phyloP scores from a whole-genome alignment of 768 basidiomycete species.

The Pulveroboletus sp. region DNA sequence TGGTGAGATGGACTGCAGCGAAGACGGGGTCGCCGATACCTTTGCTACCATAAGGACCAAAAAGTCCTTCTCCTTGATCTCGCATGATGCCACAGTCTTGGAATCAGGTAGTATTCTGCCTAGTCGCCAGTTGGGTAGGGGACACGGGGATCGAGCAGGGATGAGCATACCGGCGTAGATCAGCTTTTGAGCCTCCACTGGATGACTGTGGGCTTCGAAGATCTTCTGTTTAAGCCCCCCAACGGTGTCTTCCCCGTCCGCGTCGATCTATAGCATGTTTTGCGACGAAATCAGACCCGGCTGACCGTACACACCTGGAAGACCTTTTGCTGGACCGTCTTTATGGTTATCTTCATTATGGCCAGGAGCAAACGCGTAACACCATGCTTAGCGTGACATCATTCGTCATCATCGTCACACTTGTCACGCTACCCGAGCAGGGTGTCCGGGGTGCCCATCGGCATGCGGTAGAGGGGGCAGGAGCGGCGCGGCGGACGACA shows the following conservation, averaged over 20 bases:
- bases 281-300: not conserved
- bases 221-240: constrained; percentile 83
- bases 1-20: constrained; percentile 1
- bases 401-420: constrained; percentile 21
- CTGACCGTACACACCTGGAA: constrained; percentile 54
- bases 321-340: constrained; percentile 91
- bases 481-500: constrained; percentile 9
- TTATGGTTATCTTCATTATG: constrained; percentile 89
- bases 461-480: constrained; percentile 22
- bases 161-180: constrained; percentile 78
- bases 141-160: constrained; percentile 3
- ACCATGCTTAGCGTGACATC: constrained; percentile 16
- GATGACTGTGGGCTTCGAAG: constrained; percentile 64
- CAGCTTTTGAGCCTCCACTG: constrained; percentile 77
- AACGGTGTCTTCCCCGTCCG: constrained; percentile 70
- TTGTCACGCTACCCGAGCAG: constrained; percentile 13
- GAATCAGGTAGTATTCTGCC: constrained; percentile 89
- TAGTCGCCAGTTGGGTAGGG: constrained; percentile 29
- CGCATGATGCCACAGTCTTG: constrained; percentile 81
- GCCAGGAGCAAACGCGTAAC: constrained; percentile 14
- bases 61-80: constrained; percentile 98
- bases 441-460: constrained; percentile 24
- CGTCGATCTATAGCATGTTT: constrained; percentile 55
- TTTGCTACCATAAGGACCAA: constrained; percentile 98
- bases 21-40: constrained; percentile 41